Conservation (phyloP, 768 basidiomycete genomes). For the Tulasnella sp. region DNA sequence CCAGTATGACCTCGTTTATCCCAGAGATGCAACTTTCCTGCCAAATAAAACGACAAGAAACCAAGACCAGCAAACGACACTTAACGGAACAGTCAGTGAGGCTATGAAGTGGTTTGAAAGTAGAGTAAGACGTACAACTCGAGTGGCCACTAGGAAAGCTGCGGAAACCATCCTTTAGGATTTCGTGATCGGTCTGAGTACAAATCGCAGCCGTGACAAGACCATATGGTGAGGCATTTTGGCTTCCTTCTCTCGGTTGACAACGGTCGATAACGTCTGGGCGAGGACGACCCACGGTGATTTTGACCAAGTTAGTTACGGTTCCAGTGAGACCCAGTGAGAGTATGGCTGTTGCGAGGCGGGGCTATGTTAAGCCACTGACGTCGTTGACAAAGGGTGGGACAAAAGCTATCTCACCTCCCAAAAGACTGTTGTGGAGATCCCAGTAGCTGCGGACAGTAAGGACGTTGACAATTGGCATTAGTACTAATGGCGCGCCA, state of each 20-base stretch:
- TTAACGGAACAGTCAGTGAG: constrained; percentile 23
- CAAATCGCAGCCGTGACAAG: constrained; percentile 68
- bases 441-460: constrained; percentile 81
- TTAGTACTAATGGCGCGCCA: constrained; percentile 55
- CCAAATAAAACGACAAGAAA: constrained; percentile 76
- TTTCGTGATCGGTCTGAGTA: constrained; percentile 46
- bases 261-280: constrained; percentile 70
- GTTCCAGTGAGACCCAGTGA: constrained; percentile 60
- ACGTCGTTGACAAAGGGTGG: not conserved
- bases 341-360: constrained; percentile 35
- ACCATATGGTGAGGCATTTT: constrained; percentile 51
- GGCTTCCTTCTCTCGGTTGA: constrained; percentile 48
- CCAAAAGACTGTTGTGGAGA: constrained; percentile 41
- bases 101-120: not conserved
- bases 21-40: constrained; percentile 86
- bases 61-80: constrained; percentile 90
- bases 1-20: constrained; percentile 61
- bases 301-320: constrained; percentile 72
- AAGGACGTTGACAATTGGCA: constrained; percentile 55
- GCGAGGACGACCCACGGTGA: constrained; percentile 72
- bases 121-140: constrained; percentile 42
- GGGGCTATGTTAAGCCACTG: too few species aligned
- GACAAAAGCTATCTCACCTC: not conserved
- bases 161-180: constrained; percentile 72
- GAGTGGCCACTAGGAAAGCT: constrained; percentile 91